Conservation (phyloP, 1,284 basidiomycete species). For the Cutaneotrichosporon mucoides region DNA sequence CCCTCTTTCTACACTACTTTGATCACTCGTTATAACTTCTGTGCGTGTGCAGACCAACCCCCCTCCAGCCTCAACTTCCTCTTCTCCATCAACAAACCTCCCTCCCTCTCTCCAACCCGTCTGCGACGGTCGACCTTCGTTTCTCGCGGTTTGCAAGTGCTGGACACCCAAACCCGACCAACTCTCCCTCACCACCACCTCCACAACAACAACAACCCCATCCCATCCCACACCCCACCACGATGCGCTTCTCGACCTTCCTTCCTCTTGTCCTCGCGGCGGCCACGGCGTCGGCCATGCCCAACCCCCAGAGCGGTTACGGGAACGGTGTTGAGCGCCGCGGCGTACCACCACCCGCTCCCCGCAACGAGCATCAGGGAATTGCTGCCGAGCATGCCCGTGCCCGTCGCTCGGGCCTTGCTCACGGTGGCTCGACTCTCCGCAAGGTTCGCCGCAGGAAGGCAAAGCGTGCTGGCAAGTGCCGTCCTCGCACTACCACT, state of each 20-base stretch:
- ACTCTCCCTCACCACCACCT: not conserved
- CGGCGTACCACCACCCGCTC: not conserved
- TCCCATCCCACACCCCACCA: not conserved
- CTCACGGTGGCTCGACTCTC: not conserved
- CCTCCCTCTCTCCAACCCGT: too few relatives aligned
- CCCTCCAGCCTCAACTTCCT: too few relatives aligned
- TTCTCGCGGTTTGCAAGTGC: too few relatives aligned
- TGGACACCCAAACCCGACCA: too few relatives aligned
- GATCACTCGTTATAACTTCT: too few relatives aligned
- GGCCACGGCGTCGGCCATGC: conserved; percentile 1
- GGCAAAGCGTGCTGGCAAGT: conserved; percentile 1
- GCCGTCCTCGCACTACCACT: not conserved
- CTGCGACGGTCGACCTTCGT: too few relatives aligned
- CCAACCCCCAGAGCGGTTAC: not conserved
- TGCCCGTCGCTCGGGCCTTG: not conserved
- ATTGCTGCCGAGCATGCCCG: conserved; percentile 4
- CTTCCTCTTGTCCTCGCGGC: not conserved
- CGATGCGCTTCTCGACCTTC: conserved; percentile 1
- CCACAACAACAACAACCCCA: not conserved
- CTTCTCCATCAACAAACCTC: too few relatives aligned
- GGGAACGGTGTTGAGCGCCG: not conserved
- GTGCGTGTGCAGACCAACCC: too few relatives aligned
- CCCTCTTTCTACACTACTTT: too few relatives aligned
- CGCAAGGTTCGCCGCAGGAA: conserved; percentile 10
- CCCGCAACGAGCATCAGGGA: not conserved